Evolutionary conservation across 495 filamentous ascomycete genomes (phyloP), one percentile per base, ranked within the genome.

Genomic region (Penicillium daleae): DNA sequence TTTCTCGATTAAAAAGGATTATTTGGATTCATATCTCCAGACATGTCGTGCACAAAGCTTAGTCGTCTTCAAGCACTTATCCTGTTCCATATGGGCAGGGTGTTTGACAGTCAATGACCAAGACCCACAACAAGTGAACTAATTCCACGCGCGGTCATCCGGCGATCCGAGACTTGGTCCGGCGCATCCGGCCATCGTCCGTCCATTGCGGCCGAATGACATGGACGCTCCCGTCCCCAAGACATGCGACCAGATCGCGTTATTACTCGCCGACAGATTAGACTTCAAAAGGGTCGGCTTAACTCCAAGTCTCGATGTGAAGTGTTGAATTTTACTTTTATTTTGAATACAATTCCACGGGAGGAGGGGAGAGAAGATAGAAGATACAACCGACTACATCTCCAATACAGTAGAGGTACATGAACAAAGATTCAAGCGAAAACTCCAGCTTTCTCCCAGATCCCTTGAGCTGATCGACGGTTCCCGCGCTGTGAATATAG

Each of bases 371-470:
- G 67, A 73, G 67, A 75, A 62, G 56, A 62, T 58, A 73, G 67
- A 75, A 62, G 56, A 62, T 58, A 70, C 64, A 66, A 65, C 22
- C 68, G 39, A 71, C 63, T 71, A 76, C 80, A 76, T 72, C 84
- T 83, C 78, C 85, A 72, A 74, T 71, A 75, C 65, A 73, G 67
- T 76, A 77, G 68, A 74, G 66, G 62, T 77, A 78, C 66, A 75
- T 74, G 66, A 69, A 72, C 72, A 76, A n/a, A 72, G 67, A 73
- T 69, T 72, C 74, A 71, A 69, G 58, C 62, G 64, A 71, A 69
- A 78, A 80, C 78, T 76, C 78, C 78, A 70, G 70, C 46, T 62
- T 74, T 63, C 64, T 66, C 65, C 70, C 62, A 66, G 69, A 71
- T 75, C 62, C 70, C 69, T 70, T 53, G 65, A 54, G 64, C 64